Evolutionary conservation across 2,329 filamentous ascomycete genomes (phyloP), one percentile per base, ranked within the genome.

Genomic region (Trichothecium sympodiale): DNA sequence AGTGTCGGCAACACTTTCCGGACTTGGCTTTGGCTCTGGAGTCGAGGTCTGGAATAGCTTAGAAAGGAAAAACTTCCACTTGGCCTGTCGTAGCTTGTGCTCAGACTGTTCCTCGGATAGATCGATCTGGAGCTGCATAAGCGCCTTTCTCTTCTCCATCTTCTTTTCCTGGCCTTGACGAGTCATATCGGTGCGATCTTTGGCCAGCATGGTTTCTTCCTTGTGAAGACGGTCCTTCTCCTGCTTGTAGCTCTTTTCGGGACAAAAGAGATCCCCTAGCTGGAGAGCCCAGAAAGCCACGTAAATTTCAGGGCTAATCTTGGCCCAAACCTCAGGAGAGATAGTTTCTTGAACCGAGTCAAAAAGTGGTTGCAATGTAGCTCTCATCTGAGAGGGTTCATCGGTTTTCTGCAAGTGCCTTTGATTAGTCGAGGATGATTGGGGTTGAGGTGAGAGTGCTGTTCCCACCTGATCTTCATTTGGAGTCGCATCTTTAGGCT

Each of bases 271-370:
- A 53, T 98, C 89, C 31, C 83, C 78, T 3, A 93, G 71, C 18
- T 86, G 80, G 10, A 95, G 67, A 34, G 88, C 80, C 91, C 91
- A 98, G 59, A 98, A 98, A 0, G 83, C 83, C 30, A 83, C 76
- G 50, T 86, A 95, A 54, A 95, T 89, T 20, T 83, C 77, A 1
- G 86, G 69, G 30, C 77, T 87, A 35, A 95, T 71, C 34, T 74
- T 74, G 9, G 74, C 64, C 68, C 80, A 86, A 5, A 77, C 71
- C 7, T 75, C 69, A 2, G 71, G 58, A 1, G 82, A 73, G 9
- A 85, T 54, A 0, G 72, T 62, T 5, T 64, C 61, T 40, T 74
- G 71, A 14, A 94, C 70, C 20, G 77, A 69, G 8, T 81, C 72
- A 38, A 88, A 80, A 14, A 95, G 64, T 5, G 79, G 77, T 43